These are phyloP conservation scores for Hyaloscypha variabilis DNA, from an alignment of 495 filamentous ascomycete species.

Conservation along the genomic window DNA sequence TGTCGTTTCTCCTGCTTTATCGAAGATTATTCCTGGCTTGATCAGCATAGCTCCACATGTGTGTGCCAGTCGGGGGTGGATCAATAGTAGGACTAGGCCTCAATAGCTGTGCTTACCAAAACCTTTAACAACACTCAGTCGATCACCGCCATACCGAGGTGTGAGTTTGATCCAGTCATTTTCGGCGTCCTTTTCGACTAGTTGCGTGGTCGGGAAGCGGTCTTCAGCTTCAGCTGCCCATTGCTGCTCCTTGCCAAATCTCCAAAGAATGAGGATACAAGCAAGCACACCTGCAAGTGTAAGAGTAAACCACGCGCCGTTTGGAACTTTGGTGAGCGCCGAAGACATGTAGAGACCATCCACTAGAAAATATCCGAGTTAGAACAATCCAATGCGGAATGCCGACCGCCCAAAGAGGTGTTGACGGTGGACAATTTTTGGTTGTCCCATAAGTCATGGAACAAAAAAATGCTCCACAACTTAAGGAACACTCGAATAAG, in stretches of 20 bases:
- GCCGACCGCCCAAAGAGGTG: too few relatives aligned
- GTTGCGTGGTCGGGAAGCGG: slow-evolving; percentile 49
- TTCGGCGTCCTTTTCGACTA: slow-evolving; percentile 34
- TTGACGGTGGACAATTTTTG: too few relatives aligned
- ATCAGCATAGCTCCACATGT: too few relatives aligned
- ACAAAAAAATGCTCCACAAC: too few relatives aligned
- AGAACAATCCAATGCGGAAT: too few relatives aligned
- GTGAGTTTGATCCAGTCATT: slow-evolving; percentile 38
- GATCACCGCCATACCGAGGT: slow-evolving; percentile 44
- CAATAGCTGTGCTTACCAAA: slow-evolving; percentile 38
- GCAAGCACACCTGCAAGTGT: slow-evolving; percentile 58
- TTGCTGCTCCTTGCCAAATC: slow-evolving; percentile 73
- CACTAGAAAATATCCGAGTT: too few relatives aligned
- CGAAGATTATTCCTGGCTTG: slow-evolving; percentile 62
- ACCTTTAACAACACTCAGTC: slow-evolving; percentile 48
- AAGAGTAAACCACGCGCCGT: slow-evolving; percentile 76
- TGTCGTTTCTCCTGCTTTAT: slow-evolving; percentile 58
- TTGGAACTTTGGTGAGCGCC: slow-evolving; percentile 66
- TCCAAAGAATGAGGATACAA: slow-evolving; percentile 65
- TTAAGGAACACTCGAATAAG: too few relatives aligned
- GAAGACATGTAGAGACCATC: slow-evolving; percentile 69
- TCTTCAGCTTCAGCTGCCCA: slow-evolving; percentile 68
- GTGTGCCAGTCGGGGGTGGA: too few relatives aligned
- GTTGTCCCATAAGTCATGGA: too few relatives aligned
- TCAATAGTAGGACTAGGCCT: too few relatives aligned